Evolutionary conservation across 2,329 filamentous ascomycete genomes (phyloP), one percentile per base, ranked within the genome.

Genomic region (Colletotrichum sublineola): DNA sequence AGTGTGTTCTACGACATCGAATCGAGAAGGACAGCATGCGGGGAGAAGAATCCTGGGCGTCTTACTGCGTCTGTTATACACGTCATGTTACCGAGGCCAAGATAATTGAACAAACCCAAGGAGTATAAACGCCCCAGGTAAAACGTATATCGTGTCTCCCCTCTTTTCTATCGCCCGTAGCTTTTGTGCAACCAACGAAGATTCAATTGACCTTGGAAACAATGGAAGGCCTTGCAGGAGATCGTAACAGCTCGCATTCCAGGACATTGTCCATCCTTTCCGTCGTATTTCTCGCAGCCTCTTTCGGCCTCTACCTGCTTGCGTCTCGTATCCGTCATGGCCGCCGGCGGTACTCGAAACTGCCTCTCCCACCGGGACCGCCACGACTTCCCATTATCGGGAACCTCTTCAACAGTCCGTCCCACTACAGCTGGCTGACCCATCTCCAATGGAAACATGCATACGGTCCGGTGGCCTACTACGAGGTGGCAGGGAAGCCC

Each of bases 361-460:
- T 71, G 1, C 42, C 65, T 5, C 66, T 71, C 0, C 68, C 68
- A 0, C 68, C 65, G 3, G 68, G 65, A 1, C 65, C 65, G 3
- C 58, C 65, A 2, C 57, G 31, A 1, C 48, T 63, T 11, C 58
- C 65, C 2, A 31, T 71, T 0, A 2, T 71, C 2, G 68, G 65
- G 0, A 71, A 71, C n/a, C 5, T 68, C 2, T 58, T 71, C 38
- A 71, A 71, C 24, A 46, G 40, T 15, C 68, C 68, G 3, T 2
- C n/a, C 2, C 38, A 11, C 15, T 52, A 50, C 40, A 53, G 64
- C 20, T 71, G 68, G 64, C 24, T 71, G 31, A 62, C 33, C 14
- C 64, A 71, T 20, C 38, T 53, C 11, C 64, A 62, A 38, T 71
- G 68, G 68, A 63, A n/a, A 8, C 48, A 61, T 9, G 29, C 14